A percentile compares a stretch with the other conserved stretches of the same genome.
These are phyloP conservation scores for Arthrinium phaeospermum DNA, from an alignment of 2,329 filamentous ascomycete genomes.

Conservation along the genomic window DNA sequence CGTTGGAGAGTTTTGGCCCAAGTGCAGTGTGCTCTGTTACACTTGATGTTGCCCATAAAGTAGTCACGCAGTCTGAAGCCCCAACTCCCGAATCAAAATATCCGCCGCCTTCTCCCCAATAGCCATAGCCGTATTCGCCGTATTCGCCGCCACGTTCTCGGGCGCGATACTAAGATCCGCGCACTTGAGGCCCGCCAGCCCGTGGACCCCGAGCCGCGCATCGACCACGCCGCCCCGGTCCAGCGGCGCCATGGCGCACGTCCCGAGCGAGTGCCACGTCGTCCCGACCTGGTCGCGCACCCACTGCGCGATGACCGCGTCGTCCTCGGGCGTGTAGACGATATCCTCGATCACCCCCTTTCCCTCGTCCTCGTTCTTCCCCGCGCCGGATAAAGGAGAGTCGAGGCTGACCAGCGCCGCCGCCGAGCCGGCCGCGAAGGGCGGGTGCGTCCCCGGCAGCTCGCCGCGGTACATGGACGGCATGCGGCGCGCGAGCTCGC, in stretches of 20 bases:
- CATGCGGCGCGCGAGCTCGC: constrained; percentile 64
- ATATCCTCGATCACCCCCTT: constrained; percentile 47
- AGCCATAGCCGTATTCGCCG: constrained; percentile 50
- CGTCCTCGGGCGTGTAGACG: constrained; percentile 49
- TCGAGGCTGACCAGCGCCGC: constrained; percentile 38
- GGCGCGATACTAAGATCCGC: constrained; percentile 39
- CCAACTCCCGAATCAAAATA: constrained; percentile 42
- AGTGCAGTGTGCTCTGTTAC: too few species aligned
- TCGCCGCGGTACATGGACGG: constrained; percentile 55
- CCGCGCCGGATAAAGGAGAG: neutral
- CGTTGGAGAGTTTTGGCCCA: too few species aligned
- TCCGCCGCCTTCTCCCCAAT: constrained; percentile 52
- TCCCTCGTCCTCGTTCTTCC: constrained; percentile 1
- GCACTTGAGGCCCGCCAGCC: constrained; percentile 43
- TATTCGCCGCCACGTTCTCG: constrained; percentile 47
- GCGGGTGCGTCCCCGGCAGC: constrained; percentile 47
- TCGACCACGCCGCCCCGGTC: constrained; percentile 57
- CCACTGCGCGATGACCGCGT: constrained; percentile 47
- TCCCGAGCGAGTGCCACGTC: constrained; percentile 49
- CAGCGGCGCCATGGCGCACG: constrained; percentile 56
- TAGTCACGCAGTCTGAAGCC: constrained; percentile 18
- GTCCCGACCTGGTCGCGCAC: constrained; percentile 40
- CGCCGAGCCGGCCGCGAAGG: constrained; percentile 47
- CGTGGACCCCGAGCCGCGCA: constrained; percentile 47
- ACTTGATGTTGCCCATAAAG: too few species aligned